phyloP scores from a whole-genome alignment of 2,329 filamentous ascomycete species.

The Ustulina deusta region DNA sequence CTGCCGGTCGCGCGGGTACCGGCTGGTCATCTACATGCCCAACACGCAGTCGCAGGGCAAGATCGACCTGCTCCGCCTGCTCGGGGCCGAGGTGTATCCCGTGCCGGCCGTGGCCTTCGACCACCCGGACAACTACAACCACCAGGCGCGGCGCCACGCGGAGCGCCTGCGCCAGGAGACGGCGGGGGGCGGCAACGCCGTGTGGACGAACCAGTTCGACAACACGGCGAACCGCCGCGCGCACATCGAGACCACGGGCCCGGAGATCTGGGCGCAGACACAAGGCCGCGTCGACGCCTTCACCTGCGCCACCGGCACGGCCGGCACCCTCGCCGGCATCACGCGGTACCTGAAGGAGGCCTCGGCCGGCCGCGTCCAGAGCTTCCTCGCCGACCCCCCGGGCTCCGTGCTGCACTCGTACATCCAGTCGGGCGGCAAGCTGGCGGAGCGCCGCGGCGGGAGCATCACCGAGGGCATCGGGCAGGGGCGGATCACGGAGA shows the following conservation, averaged over 20 bases:
- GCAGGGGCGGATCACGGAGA: conserved; percentile 96
- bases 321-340: conserved; percentile 87
- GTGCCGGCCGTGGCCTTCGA: conserved; percentile 97
- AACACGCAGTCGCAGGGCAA: conserved; percentile 99
- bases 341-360: conserved; percentile 90
- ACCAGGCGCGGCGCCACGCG: conserved; percentile 92
- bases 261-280: conserved; percentile 97
- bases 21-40: conserved; percentile 99
- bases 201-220: conserved; percentile 99
- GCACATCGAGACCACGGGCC: conserved; percentile 96
- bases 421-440: conserved; percentile 83
- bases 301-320: conserved; percentile 94
- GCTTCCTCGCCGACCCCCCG: conserved; percentile 92
- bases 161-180: conserved; percentile 76
- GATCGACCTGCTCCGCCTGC: conserved; percentile 88
- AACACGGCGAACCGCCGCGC: conserved; percentile 94
- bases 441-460: conserved; percentile 83
- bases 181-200: conserved; percentile 68
- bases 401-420: conserved; percentile 95
- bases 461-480: conserved; percentile 99
- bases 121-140: conserved; percentile 97
- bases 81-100: conserved; percentile 95
- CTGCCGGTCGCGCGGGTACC: conserved; percentile 90
- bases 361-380: conserved; percentile 82
- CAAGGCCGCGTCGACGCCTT: conserved; percentile 89